Base-by-base conservation (phyloP, 2,329 filamentous ascomycete species). In the Aaosphaeria pasadenensis region DNA sequence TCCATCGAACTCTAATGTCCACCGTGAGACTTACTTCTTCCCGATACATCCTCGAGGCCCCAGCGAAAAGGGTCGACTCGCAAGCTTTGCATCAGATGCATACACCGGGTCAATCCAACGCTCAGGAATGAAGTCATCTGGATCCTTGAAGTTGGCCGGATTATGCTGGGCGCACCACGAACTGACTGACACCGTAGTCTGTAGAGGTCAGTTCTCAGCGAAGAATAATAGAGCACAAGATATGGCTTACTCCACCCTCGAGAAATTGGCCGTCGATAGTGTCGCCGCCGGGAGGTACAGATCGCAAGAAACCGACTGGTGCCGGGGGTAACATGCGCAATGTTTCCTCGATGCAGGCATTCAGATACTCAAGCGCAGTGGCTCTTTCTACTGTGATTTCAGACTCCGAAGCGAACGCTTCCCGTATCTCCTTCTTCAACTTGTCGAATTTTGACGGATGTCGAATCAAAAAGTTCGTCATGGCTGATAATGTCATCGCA, bases 251-350 rank as follows among this genome's bases (percentile, higher is more conserved):
- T 32, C 47, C 51, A 36, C 54, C 62, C 1, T 66, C 68, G 35
- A 74, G 51, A 40, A 47, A 58, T 9, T 59, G 9, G 5, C 65
- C 70, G 49, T 63, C 58, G 44, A 59, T 43, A 1, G 33, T 49
- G n/a, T 51, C 70, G 5, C 58, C 64, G 6, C 55, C 63, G 5
- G 47, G 43, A 9, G 61, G 59, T 0, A 62, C 52, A 6, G 54
- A 43, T 4, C 70, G 58, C 33, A 62, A 53, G 40, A 70, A 57
- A 3, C 68, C 67, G 30, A 59, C 58, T 2, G 72, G 63, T 1
- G 74, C 66, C 2, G 74, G 73, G 2, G 74, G 73, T 50, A 71
- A 70, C 35, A 74, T 63, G 4, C 74, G 57, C 7, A 77, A 57
- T 1, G 59, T 66, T 58, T 77, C 74, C 39, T 72, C 65, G 11